Base-by-base conservation (phyloP, 2,329 filamentous ascomycete species). In the Sclerotiophoma versabilis region DNA sequence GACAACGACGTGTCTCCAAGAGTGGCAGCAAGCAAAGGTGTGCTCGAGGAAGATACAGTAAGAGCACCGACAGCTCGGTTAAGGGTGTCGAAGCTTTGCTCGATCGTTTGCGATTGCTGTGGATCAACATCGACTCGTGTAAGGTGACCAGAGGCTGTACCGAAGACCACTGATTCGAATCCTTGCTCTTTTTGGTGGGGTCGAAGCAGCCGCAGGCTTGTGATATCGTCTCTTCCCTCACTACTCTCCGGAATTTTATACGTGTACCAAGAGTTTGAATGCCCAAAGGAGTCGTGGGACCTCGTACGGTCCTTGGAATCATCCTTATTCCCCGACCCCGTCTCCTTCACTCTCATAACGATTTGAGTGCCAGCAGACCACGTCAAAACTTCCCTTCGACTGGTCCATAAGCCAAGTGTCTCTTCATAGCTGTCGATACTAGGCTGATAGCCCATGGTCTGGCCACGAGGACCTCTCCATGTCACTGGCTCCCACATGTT, bases 321-420 rank as follows among this genome's bases (percentile, higher is more conserved):
- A 19, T 45, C 63, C 47, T 50, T 52, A 2, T 57, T 49, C 11
- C 60, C 62, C 3, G 57, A 48, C 1, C 76, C 79, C 20, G 76
- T 76, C 48, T 80, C 74, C 60, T 79, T 81, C 10, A 79, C 74
- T 17, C 82, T 76, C 51, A 86, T 57, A 4, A 83, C 72, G 9
- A 88, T 66, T 52, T 84, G 79, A 2, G 85, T 81, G 1, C 83
- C 86, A 11, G 85, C 85, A 46, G 84, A 84, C 80, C 84, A 87
- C 2, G 80, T 83, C 7, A 88, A 68, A 0, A 84, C 79, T 64
- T 87, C 84, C 62, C 77, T 80, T 59, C 82, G 76, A 41, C 81
- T 75, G 39, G 72, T 69, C 51, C 71, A 72, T 1, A 56, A 48
- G 9, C 71, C 70, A 2, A 76, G 77, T 34, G 74, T 77, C n/a